A percentile compares a stretch with the other conserved stretches of the same genome.
Evolutionary conservation across 768 basidiomycete species (phyloP).

Genomic region (Lactarius evosmus): DNA sequence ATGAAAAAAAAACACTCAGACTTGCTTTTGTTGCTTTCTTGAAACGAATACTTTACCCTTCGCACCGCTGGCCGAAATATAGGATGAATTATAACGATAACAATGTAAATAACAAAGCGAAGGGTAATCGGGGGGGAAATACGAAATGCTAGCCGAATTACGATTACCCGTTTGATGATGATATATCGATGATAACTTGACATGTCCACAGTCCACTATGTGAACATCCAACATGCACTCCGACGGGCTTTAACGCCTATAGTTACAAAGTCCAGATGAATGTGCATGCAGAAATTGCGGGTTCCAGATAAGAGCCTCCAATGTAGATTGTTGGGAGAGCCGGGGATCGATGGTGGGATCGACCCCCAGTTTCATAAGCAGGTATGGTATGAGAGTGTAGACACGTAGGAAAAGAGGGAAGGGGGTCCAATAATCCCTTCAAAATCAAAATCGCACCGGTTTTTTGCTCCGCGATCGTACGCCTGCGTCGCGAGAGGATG

Average conservation of each 20-base stretch:
- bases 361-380: constrained; percentile 1
- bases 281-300: background rate
- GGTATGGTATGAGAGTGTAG: background rate
- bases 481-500: background rate
- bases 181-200: too few species aligned
- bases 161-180: background rate
- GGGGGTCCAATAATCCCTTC: background rate
- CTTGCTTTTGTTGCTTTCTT: background rate
- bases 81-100: background rate
- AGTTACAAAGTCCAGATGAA: constrained; percentile 3
- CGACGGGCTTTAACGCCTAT: background rate
- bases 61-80: background rate
- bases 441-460: background rate
- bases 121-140: background rate
- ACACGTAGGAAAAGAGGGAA: background rate
- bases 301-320: background rate
- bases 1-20: background rate
- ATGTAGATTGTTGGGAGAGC: background rate
- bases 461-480: background rate
- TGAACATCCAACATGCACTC: background rate
- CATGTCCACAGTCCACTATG: constrained; percentile 6
- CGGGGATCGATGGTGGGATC: background rate
- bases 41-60: too few species aligned
- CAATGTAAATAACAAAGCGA: background rate
- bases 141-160: background rate